Evolutionary conservation across 371 early-diverging fungal species (phyloP).

Genomic region (Apophysomyces variabilis): DNA sequence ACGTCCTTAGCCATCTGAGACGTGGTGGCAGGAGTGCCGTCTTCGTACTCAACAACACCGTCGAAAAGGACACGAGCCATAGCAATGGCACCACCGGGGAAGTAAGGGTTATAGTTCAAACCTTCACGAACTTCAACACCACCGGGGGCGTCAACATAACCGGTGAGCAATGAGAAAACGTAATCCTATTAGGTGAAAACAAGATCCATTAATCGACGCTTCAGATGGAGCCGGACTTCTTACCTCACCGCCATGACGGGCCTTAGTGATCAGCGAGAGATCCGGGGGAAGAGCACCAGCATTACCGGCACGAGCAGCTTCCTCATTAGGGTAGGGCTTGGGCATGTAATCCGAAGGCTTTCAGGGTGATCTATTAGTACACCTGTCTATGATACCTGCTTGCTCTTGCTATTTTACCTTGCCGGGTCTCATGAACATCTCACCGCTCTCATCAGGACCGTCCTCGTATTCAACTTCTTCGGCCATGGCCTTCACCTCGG

Average conservation of each 20-base stretch:
- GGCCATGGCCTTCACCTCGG: conserved; percentile 93
- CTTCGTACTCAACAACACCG: conserved; percentile 96
- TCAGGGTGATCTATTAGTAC: conserved; percentile 2
- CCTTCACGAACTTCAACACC: conserved; percentile 96
- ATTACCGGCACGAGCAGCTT: conserved; percentile 96
- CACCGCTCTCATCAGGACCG: conserved; percentile 94
- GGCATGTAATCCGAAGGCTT: conserved; percentile 94
- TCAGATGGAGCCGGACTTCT: conserved; percentile 19
- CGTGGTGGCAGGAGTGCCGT: conserved; percentile 96
- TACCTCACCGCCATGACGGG: conserved; percentile 93
- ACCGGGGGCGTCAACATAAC: conserved; percentile 95
- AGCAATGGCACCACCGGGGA: conserved; percentile 98
- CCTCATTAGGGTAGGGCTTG: conserved; percentile 94
- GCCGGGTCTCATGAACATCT: conserved; percentile 95
- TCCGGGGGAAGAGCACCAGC: conserved; percentile 97
- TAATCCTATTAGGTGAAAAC: conserved; percentile 70
- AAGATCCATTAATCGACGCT: neutral
- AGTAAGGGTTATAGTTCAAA: conserved; percentile 98
- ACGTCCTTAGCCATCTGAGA: conserved; percentile 99
- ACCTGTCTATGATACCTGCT: no score
- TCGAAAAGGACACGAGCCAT: conserved; percentile 97
- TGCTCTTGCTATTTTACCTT: conserved; percentile 59
- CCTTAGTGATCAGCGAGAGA: conserved; percentile 93
- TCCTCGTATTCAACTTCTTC: conserved; percentile 92
- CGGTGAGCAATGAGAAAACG: conserved; percentile 93